A percentile compares a stretch with the other conserved stretches of the same genome.
Conservation (phyloP, 257 asterid species). For the Petunia axillaris region DNA sequence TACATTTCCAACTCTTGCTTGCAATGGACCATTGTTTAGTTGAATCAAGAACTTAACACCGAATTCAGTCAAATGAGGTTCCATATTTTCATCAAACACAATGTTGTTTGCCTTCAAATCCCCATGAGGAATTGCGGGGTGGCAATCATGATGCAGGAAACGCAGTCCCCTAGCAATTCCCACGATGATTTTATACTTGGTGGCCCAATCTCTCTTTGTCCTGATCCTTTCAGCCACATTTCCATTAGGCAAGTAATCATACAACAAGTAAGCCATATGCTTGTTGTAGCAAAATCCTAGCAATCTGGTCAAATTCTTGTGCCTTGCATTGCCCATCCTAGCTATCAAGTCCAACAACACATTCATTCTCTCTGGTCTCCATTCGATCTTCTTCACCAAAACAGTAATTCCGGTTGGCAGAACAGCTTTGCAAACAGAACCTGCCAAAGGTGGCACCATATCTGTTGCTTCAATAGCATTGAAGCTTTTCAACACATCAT, state of each 20-base stretch:
- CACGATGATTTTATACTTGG: constrained; percentile 55
- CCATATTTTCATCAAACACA: constrained; percentile 84
- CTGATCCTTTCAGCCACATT: constrained; percentile 62
- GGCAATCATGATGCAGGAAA: constrained; percentile 81
- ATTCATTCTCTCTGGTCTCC: constrained; percentile 55
- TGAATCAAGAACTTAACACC: constrained; percentile 61
- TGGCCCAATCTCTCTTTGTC: constrained; percentile 63
- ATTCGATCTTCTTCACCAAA: constrained; percentile 74
- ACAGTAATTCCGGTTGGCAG: constrained; percentile 85
- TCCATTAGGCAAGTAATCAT: constrained; percentile 76
- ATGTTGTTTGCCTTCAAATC: constrained; percentile 64
- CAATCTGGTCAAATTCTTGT: constrained; percentile 71
- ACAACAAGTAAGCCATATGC: constrained; percentile 68
- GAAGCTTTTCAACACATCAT: constrained; percentile 80
- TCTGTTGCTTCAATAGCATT: constrained; percentile 43
- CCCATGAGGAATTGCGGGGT: constrained; percentile 87
- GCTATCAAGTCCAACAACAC: constrained; percentile 42
- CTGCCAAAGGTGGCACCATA: constrained; percentile 35
- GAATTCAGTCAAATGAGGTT: constrained; percentile 76
- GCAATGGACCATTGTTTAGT: constrained; percentile 30
- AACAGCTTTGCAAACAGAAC: constrained; percentile 65
- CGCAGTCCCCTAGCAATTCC: constrained; percentile 76
- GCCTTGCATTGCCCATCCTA: constrained; percentile 76
- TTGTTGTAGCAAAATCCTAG: constrained; percentile 75
- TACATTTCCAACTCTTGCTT: constrained; percentile 40